Evolutionary conservation across 2,329 filamentous ascomycete species (phyloP), one percentile per base, ranked within the genome.

Genomic region (Neonectria sp.): DNA sequence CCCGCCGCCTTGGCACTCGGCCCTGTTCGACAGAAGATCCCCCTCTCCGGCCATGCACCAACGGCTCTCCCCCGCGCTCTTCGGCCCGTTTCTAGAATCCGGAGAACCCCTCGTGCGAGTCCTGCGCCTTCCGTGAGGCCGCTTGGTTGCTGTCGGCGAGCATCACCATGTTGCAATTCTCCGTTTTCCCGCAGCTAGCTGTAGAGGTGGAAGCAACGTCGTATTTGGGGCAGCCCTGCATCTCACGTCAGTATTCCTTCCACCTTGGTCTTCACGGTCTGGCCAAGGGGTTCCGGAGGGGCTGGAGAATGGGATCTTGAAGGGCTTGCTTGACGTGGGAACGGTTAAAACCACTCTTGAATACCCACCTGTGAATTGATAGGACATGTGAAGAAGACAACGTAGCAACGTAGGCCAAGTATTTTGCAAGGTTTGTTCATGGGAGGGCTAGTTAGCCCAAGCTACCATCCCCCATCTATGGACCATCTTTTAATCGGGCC

Each of bases 71-170:
- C 62, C 65, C 68, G 67, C 72, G 71, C 67, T 68, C 52, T 66
- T 70, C 74, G 74, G 74, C 70, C 74, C 74, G 65, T 72, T 64
- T 69, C 61, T 45, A 24, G 45, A 53, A 53, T 64, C 46, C 31
- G 45, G 56, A 68, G 60, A 65, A 65, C 33, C 6, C 65, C 63
- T 62, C 66, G 58, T 63, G 51, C 61, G 17, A 25, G 31, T 49
- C 15, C 29, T 46, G 21, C 31, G 24, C 27, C 55, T 37, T 55
- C 40, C 25, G 37, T n/a, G 33, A 58, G 55, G 24, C 13, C 45
- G 24, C 31, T 35, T 6, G 45, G 17, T 58, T 55, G 55, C 46
- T 27, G 25, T 17, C 46, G 13, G 43, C 24, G 27, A 25, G 40
- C 65, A 59, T 71, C 59, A 48, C 52, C 60, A 64, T 55, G 70